Evolutionary conservation across 2,329 filamentous ascomycete genomes (phyloP).

Genomic region (Aspergillus tamarii): DNA sequence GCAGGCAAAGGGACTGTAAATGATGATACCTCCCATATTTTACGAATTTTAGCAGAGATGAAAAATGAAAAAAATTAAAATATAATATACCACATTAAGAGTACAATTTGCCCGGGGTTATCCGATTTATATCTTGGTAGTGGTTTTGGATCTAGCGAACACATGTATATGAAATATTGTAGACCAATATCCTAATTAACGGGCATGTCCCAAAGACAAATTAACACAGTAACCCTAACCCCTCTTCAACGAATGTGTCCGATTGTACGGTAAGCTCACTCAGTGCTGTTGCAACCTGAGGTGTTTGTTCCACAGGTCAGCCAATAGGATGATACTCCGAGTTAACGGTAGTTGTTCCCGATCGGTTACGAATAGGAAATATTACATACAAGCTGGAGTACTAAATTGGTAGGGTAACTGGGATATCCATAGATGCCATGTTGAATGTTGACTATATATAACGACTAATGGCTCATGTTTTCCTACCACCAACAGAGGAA

Average conservation of each 20-base stretch:
- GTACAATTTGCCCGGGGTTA: not conserved
- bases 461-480: not conserved
- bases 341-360: not conserved
- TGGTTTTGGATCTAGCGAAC: too few species aligned
- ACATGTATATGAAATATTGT: too few species aligned
- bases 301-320: too few species aligned
- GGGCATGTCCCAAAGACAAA: too few species aligned
- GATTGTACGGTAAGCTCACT: too few species aligned
- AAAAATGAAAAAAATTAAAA: not conserved
- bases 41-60: not conserved
- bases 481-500: not conserved
- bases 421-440: not conserved
- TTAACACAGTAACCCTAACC: not conserved
- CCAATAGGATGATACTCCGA: not conserved
- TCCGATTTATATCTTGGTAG: not conserved
- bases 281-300: too few species aligned
- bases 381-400: too few species aligned
- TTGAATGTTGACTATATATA: not conserved
- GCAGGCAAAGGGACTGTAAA: constrained; percentile 54
- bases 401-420: too few species aligned
- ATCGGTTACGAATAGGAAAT: not conserved
- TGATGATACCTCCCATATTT: not conserved
- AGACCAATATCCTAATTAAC: not conserved
- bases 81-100: not conserved
- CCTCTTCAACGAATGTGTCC: not conserved